Base-by-base conservation (phyloP, 352 stramenopile species). In the Thalassiosira gravida region DNA sequence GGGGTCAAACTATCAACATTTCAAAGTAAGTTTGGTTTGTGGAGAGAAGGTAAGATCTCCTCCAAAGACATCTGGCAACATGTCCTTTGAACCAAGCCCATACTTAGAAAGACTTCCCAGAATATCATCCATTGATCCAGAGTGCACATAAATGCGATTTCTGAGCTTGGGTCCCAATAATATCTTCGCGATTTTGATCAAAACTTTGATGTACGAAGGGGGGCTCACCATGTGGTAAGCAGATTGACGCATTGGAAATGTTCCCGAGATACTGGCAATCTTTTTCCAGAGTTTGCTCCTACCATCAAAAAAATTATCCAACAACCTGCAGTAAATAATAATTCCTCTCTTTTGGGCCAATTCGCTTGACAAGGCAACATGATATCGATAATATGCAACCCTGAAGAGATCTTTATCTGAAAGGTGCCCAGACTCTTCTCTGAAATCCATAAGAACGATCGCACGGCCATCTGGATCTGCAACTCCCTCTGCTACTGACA, bases 391-490 rank as follows among this genome's bases (percentile, higher is more conserved):
- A 74, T 75, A 87, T 6, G 73, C n/a, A 0, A 50, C 67, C 18
- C 80, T 70, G 46, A 35, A 25, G 42, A 84, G 68, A 49, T 53
- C 73, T 20, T 73, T 18, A 5, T 47, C 29, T 13, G 30, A 24
- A 49, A 85, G 76, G 49, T 74, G 46, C 0, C 27, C 42, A 16
- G 0, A n/a, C 22, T 85, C 66, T 61, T 74, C 58, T 9, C 16
- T 70, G 14, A 72, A 76, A 58, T 87, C 75, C 9, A 61, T 25
- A 32, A 85, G 72, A 0, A 87, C 13, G 42, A 87, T 69, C 24
- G 20, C 53, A 30, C 80, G 57, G 25, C 75, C 74, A 18, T 32
- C 42, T 20, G 65, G 46, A 47, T 81, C 77, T 9, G 22, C 49
- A n/a, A n/a, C n/a, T 3, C 53, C 30, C 5, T 53, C 25, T 2